Evolutionary conservation across 192 early-diverging fungal species (phyloP), one percentile per base, ranked within the genome.

Genomic region (Rhizophagus sp.): DNA sequence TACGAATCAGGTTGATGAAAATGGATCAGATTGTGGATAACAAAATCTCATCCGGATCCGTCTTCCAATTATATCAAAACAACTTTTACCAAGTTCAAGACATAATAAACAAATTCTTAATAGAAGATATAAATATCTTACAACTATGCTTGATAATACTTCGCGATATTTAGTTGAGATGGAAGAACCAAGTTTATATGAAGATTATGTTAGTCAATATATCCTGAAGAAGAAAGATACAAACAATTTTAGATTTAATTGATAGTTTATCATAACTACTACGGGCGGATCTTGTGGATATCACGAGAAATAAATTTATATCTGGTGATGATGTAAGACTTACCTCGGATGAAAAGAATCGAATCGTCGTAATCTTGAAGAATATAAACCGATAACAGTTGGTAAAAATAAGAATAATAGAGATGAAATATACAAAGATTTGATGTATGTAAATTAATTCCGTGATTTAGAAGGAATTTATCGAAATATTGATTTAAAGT

Each of bases 311-410:
- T 62, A 76, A 70, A n/a, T 87, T 84, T 47, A 25, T 87, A 3
- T 75, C 65, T 33, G 86, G 86, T 27, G 66, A 78, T 57, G 86
- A 87, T 66, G 84, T 86, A 79, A 84, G 83, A 22, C 94, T 95
- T 68, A 94, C 91, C 0, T 90, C 93, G 8, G 94, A 95, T 71
- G 93, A 95, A 81, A 96, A 96, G 83, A 96, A 96, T 84, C 88
- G 95, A 68, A 94, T 67, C 90, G 95, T 24, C 92, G 95, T 81
- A 96, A 96, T 74, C 82, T 95, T 24, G 95, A 96, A 82, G 91
- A 90, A 6, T 93, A 93, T 83, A 88, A 93, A 17, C 95, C 95
- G 1, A 82, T 90, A 49, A 96, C 95, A 0, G 90, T 94, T 47
- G 91, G 91, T 81, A 94, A 94, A 82, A 90, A 89, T 79, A 93